phyloP scores from a whole-genome alignment of 805 yeast species.

The Candida michaelii region DNA sequence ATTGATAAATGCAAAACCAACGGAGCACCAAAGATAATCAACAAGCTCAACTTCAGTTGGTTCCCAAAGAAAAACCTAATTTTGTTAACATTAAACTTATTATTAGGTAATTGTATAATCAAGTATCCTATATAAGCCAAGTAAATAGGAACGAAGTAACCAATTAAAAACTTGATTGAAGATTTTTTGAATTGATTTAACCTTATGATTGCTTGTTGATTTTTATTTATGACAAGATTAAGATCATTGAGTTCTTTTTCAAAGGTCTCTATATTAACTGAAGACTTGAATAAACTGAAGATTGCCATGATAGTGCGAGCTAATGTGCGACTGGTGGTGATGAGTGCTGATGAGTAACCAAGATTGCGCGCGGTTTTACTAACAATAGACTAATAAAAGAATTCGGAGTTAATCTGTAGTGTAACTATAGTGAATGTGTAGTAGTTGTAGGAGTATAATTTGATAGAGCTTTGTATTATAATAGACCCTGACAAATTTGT shows the following conservation, averaged over 20 bases:
- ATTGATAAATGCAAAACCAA: constrained; percentile 18
- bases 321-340: too few species aligned
- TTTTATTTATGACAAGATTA: constrained; percentile 25
- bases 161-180: constrained; percentile 12
- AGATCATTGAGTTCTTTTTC: constrained; percentile 34
- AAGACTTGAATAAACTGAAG: constrained; percentile 26
- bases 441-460: not conserved
- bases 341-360: not conserved
- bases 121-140: constrained; percentile 20
- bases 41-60: constrained; percentile 22
- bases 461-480: not conserved
- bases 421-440: not conserved
- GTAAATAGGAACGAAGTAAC: constrained; percentile 23
- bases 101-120: constrained; percentile 15
- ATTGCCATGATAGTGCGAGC: not conserved
- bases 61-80: constrained; percentile 25
- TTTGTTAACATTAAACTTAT: constrained; percentile 17
- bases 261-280: constrained; percentile 30
- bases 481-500: too few species aligned
- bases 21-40: constrained; percentile 25
- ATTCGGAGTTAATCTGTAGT: too few species aligned
- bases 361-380: not conserved
- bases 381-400: not conserved
- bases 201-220: constrained; percentile 24
- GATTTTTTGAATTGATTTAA: constrained; percentile 19